Percentiles rank a stretch among this genome's conserved stretches.
Evolutionary conservation across 1,139 yeast species (phyloP).

Genomic region (Sugiyamaella neomexicana): DNA sequence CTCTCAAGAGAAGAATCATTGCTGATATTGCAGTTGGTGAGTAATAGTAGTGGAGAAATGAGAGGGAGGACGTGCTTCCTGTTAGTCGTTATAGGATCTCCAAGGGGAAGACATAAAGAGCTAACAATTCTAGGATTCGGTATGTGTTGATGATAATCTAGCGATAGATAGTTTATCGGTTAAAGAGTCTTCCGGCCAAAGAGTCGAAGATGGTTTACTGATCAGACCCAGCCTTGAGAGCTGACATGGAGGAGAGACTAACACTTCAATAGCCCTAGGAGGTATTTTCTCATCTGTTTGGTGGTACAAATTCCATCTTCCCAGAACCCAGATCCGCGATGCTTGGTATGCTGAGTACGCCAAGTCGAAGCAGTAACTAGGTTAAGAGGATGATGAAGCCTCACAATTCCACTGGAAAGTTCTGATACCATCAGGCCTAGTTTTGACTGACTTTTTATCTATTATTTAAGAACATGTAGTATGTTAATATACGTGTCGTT

Average conservation of each 20-base stretch:
- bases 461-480: background rate
- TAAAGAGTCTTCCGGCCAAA: no score
- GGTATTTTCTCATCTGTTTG: conserved; percentile 57
- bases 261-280: conserved; percentile 44
- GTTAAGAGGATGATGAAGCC: background rate
- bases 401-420: background rate
- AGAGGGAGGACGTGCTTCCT: no score
- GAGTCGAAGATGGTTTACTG: background rate
- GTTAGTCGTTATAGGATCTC: no score
- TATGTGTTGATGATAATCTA: background rate
- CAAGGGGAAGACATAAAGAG: background rate
- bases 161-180: background rate
- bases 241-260: background rate
- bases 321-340: conserved; percentile 72
- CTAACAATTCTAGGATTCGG: conserved; percentile 5
- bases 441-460: background rate
- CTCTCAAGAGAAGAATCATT: conserved; percentile 77
- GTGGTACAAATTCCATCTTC: conserved; percentile 73
- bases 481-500: conserved; percentile 1
- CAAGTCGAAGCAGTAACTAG: conserved; percentile 61
- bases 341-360: conserved; percentile 77
- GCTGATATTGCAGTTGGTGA: conserved; percentile 73
- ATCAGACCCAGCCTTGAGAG: conserved; percentile 5
- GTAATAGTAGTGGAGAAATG: conserved; percentile 12
- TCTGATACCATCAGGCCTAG: background rate